These are phyloP conservation scores for Agastache rugosa DNA, from an alignment of 257 asterid species.

Conservation along the genomic window DNA sequence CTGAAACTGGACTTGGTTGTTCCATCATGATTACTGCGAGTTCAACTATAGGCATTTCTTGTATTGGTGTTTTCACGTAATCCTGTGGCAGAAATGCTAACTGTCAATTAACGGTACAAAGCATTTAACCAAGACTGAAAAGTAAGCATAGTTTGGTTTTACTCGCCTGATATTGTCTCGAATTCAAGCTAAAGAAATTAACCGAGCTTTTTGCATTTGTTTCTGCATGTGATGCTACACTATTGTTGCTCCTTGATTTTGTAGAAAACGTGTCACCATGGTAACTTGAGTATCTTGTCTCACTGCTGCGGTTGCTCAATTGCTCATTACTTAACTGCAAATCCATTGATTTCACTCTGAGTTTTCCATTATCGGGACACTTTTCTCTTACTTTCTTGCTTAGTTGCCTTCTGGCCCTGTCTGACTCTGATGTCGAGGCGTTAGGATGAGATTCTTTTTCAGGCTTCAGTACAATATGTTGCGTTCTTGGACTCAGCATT, in stretches of 20 bases:
- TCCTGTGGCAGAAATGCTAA: conserved; percentile 49
- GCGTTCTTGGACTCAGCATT: conserved; percentile 55
- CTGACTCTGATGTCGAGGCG: conserved; percentile 41
- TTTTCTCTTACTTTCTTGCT: conserved; percentile 43
- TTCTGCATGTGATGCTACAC: conserved; percentile 59
- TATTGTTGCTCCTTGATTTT: conserved; percentile 72
- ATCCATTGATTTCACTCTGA: conserved; percentile 40
- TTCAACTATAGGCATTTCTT: conserved; percentile 49
- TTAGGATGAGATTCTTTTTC: conserved; percentile 44
- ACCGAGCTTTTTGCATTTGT: conserved; percentile 60
- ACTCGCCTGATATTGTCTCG: conserved; percentile 45
- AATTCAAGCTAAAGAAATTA: conserved; percentile 40
- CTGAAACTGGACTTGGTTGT: conserved; percentile 93
- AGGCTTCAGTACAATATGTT: conserved; percentile 39
- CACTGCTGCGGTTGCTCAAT: conserved; percentile 47
- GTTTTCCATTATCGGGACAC: conserved; percentile 41
- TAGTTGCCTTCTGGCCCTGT: conserved; percentile 44
- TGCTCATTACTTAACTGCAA: conserved; percentile 48
- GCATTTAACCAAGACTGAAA: conserved; percentile 9
- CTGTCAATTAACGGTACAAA: conserved; percentile 34
- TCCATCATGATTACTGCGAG: conserved; percentile 49
- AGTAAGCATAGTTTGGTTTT: conserved; percentile 39
- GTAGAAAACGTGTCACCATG: conserved; percentile 63
- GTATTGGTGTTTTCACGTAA: conserved; percentile 43
- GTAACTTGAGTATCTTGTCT: conserved; percentile 41